Evolutionary conservation across 441 rosid species (phyloP), one percentile per base, ranked within the genome.

Genomic region (Eugenia klotzschiana): DNA sequence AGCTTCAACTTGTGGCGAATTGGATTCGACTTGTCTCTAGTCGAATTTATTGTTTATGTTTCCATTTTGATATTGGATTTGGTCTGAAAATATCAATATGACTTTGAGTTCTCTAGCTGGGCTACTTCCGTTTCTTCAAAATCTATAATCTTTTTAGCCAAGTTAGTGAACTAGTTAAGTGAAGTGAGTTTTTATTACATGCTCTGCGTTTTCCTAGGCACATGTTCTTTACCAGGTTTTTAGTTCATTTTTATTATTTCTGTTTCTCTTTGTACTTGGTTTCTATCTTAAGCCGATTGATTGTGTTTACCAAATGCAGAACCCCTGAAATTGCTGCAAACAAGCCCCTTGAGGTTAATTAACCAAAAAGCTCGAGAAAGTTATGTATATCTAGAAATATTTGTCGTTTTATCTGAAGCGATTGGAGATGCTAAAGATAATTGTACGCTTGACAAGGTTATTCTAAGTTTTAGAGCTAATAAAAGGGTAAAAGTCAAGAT

Each of bases 341-440:
- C 93, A 97, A 92, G 89, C 91, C 88, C 82, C 98, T 96, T 84
- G 99, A 96, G 90, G 98, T 96, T 81, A 93, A 94, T 89, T 90
- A 96, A 85, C 93, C 98, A 87, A 98, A 97, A 91, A 97, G 99
- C 89, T 97, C 99, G 23, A 92, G 99, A 84, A 96, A 97, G 84
- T 97, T 97, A 96, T 99, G 53, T 94, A 99, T 90, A 96, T 97
- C 84, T 88, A 99, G 84, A 97, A 94, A 86, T 96, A 94, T 91
- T 85, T 96, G 83, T 83, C 96, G 87, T 95, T 97, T 87, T 97
- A 97, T 89, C 88, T 97, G 93, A 94, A 90, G 85, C 88, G 94
- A 64, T 84, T 97, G 96, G 98, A 97, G 98, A 94, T 89, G 91
- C 98, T 79, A 93, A 94, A 87, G 99, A 97, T 49, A 86, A 90